phyloP scores from a whole-genome alignment of 257 asterid genomes.

The Rhazya stricta region DNA sequence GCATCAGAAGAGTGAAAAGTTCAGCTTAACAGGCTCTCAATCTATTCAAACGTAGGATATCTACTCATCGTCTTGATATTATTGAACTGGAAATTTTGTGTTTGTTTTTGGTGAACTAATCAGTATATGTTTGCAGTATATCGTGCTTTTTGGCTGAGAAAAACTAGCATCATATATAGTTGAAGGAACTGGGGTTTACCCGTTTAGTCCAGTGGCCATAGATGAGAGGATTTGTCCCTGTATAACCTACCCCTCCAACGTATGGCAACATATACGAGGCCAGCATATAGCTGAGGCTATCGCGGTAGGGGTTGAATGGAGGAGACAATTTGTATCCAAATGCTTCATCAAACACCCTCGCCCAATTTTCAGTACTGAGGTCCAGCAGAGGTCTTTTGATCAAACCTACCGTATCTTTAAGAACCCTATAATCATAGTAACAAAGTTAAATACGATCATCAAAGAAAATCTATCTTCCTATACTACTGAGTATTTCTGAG shows the following conservation, averaged over 20 bases:
- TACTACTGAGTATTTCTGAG: too few relatives aligned
- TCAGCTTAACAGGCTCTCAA: too few relatives aligned
- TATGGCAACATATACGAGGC: conserved; percentile 37
- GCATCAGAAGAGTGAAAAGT: too few relatives aligned
- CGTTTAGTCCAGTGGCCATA: conserved; percentile 25
- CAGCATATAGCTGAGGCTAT: conserved; percentile 42
- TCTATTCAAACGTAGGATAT: too few relatives aligned
- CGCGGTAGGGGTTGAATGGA: conserved; percentile 40
- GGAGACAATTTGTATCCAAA: conserved; percentile 40
- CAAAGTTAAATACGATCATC: too few relatives aligned
- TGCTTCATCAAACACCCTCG: conserved; percentile 33
- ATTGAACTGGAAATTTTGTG: too few relatives aligned
- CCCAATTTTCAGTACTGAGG: conserved; percentile 42
- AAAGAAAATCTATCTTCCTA: too few relatives aligned
- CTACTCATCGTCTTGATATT: too few relatives aligned
- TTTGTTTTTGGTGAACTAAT: too few relatives aligned
- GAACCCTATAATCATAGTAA: conserved; percentile 31
- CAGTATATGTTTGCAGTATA: too few relatives aligned
- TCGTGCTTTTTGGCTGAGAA: too few relatives aligned
- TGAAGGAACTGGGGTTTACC: conserved; percentile 22
- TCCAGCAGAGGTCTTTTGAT: conserved; percentile 45
- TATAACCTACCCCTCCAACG: conserved; percentile 37
- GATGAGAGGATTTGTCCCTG: conserved; percentile 44
- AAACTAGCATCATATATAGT: too few relatives aligned
- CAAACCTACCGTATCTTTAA: conserved; percentile 34